These are phyloP conservation scores for Corchorus capsularis DNA, from an alignment of 345 rosid genomes.

Conservation along the genomic window DNA sequence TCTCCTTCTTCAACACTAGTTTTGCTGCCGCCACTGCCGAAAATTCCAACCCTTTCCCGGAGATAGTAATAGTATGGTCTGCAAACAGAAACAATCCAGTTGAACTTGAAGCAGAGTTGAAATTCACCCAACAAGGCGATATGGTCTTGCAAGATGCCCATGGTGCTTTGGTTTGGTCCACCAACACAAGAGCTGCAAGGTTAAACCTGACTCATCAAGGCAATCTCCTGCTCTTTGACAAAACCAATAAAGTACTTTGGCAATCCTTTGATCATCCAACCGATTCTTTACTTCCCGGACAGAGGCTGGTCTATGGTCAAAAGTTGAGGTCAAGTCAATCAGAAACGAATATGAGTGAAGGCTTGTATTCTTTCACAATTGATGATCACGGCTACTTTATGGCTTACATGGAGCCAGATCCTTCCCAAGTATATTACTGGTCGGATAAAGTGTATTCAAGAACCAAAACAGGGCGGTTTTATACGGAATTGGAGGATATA, in stretches of 20 bases:
- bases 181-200: slow-evolving; percentile 22
- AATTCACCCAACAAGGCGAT: slow-evolving; percentile 23
- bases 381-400: background rate
- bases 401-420: slow-evolving; percentile 23
- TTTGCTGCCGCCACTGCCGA: too few species aligned
- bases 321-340: slow-evolving; percentile 27
- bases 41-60: background rate
- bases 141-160: slow-evolving; percentile 24
- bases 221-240: slow-evolving; percentile 31
- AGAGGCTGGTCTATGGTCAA: slow-evolving; percentile 26
- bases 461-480: too few species aligned
- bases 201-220: slow-evolving; percentile 24
- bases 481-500: too few species aligned
- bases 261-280: slow-evolving; percentile 37
- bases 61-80: slow-evolving; percentile 30
- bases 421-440: slow-evolving; percentile 16
- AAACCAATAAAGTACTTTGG: slow-evolving; percentile 26
- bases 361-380: slow-evolving; percentile 28
- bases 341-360: slow-evolving; percentile 14
- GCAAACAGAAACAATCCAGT: slow-evolving; percentile 29
- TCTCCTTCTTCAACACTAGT: too few species aligned
- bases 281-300: slow-evolving; percentile 27
- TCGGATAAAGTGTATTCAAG: background rate
- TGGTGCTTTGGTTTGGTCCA: slow-evolving; percentile 27
- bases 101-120: slow-evolving; percentile 8